Conservation (phyloP, 257 asterid species). For the Petrea volubilis region DNA sequence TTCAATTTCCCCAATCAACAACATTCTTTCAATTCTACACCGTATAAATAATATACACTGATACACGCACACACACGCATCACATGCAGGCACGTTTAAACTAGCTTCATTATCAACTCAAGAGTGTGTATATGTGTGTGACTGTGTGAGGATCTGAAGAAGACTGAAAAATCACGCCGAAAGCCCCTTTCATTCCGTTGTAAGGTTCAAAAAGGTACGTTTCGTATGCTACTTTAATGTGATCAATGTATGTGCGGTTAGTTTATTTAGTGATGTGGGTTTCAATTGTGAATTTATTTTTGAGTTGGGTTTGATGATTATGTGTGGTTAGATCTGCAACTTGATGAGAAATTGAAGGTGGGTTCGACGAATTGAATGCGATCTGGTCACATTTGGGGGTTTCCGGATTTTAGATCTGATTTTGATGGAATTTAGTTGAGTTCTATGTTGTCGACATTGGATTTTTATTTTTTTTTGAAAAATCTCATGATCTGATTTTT, state of each 20-base stretch:
- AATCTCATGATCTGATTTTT: background rate
- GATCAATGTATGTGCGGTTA: slow-evolving; percentile 18
- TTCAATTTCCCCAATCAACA: background rate
- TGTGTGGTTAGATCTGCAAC: slow-evolving; percentile 29
- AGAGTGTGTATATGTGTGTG: slow-evolving; percentile 5
- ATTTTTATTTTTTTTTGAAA: background rate
- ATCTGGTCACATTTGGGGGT: slow-evolving; percentile 26
- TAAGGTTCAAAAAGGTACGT: slow-evolving; percentile 27
- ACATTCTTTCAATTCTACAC: slow-evolving; percentile 14
- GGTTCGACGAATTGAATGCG: slow-evolving; percentile 31
- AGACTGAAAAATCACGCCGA: slow-evolving; percentile 33
- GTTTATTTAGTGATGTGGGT: background rate
- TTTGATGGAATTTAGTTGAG: slow-evolving; percentile 13
- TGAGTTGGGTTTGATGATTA: slow-evolving; percentile 8
- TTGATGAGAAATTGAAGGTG: slow-evolving; percentile 15
- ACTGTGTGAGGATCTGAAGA: slow-evolving; percentile 33
- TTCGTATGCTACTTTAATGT: background rate
- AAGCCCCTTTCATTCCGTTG: slow-evolving; percentile 27
- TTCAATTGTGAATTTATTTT: slow-evolving; percentile 6
- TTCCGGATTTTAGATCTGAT: slow-evolving; percentile 40
- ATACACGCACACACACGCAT: slow-evolving; percentile 15
- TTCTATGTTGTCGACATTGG: background rate
- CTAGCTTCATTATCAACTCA: slow-evolving; percentile 26
- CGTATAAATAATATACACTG: slow-evolving; percentile 2
- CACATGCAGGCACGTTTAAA: slow-evolving; percentile 47